phyloP scores from a whole-genome alignment of 1,284 basidiomycete species.

The Malassezia dermatis region DNA sequence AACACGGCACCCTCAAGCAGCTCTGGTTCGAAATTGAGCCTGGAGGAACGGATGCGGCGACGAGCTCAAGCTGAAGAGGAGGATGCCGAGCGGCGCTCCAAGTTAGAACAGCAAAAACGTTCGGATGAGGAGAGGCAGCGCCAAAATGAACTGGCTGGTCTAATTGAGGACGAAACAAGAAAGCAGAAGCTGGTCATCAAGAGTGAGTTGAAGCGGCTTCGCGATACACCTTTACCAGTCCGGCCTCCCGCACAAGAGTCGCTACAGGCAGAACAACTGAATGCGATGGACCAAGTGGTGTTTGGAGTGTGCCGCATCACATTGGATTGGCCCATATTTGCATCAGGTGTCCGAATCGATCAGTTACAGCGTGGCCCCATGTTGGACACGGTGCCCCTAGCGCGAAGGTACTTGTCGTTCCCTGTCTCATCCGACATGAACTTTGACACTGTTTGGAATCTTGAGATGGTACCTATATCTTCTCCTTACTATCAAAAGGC shows the following conservation, averaged over 20 bases:
- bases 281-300: not conserved
- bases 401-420: slow-evolving; percentile 24
- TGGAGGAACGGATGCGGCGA: slow-evolving; percentile 41
- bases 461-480: slow-evolving; percentile 33
- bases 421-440: slow-evolving; percentile 10
- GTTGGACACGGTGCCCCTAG: slow-evolving; percentile 21
- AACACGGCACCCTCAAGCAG: slow-evolving; percentile 21
- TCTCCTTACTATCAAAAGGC: slow-evolving; percentile 30
- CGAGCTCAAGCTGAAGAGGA: slow-evolving; percentile 30
- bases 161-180: slow-evolving; percentile 31
- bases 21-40: slow-evolving; percentile 24
- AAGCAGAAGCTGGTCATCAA: slow-evolving; percentile 28
- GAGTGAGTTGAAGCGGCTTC: slow-evolving; percentile 17
- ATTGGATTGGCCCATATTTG: not conserved
- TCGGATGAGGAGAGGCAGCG: slow-evolving; percentile 22
- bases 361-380: slow-evolving; percentile 23
- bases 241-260: not conserved
- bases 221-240: not conserved
- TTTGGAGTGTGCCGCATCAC: not conserved
- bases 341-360: not conserved
- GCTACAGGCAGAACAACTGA: not conserved
- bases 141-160: slow-evolving; percentile 28
- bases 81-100: slow-evolving; percentile 3
- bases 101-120: slow-evolving; percentile 16
- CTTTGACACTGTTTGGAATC: slow-evolving; percentile 26